Percentiles rank a stretch among this genome's conserved stretches.
Evolutionary conservation across 2,329 filamentous ascomycete genomes (phyloP).

Genomic region (Botrytis fragariae): DNA sequence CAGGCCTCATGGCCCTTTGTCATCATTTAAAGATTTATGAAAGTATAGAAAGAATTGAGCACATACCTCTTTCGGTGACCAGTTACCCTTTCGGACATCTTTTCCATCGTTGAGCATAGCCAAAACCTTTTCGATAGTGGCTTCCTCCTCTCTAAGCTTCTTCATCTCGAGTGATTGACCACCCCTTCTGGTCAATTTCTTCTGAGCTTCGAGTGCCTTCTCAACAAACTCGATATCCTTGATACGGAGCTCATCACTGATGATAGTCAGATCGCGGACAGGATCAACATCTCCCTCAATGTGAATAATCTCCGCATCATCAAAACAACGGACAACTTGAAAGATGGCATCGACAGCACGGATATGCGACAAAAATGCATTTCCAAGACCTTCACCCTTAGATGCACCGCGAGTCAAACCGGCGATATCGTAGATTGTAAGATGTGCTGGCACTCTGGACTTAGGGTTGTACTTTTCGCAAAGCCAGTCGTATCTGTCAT

Average conservation of each 20-base stretch:
- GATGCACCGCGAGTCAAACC: slow-evolving; percentile 94
- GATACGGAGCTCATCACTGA: slow-evolving; percentile 91
- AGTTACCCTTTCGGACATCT: slow-evolving; percentile 87
- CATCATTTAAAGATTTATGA: slow-evolving; percentile 68
- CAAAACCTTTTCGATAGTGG: slow-evolving; percentile 86
- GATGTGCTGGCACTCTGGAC: slow-evolving; percentile 91
- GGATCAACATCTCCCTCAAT: slow-evolving; percentile 99
- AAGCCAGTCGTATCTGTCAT: slow-evolving; percentile 94
- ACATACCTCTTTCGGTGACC: slow-evolving; percentile 92
- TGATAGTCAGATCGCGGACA: slow-evolving; percentile 89
- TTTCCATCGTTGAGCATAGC: slow-evolving; percentile 82
- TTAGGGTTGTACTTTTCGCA: slow-evolving; percentile 97
- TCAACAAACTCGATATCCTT: slow-evolving; percentile 99
- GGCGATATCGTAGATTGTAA: slow-evolving; percentile 98
- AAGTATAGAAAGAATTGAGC: slow-evolving; percentile 30
- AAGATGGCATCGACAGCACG: slow-evolving; percentile 98
- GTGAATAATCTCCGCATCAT: slow-evolving; percentile 99
- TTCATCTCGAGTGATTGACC: slow-evolving; percentile 97
- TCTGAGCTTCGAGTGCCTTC: slow-evolving; percentile 86
- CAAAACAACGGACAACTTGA: slow-evolving; percentile 94
- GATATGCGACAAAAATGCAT: slow-evolving; percentile 97
- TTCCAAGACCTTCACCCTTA: slow-evolving; percentile 94
- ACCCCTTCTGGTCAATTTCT: slow-evolving; percentile 92
- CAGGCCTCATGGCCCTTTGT: slow-evolving; percentile 94
- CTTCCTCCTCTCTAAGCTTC: slow-evolving; percentile 92